A percentile compares a stretch with the other conserved stretches of the same genome.
These are phyloP conservation scores for Odontarrhena argentea DNA, from an alignment of 345 rosid species.

Conservation along the genomic window DNA sequence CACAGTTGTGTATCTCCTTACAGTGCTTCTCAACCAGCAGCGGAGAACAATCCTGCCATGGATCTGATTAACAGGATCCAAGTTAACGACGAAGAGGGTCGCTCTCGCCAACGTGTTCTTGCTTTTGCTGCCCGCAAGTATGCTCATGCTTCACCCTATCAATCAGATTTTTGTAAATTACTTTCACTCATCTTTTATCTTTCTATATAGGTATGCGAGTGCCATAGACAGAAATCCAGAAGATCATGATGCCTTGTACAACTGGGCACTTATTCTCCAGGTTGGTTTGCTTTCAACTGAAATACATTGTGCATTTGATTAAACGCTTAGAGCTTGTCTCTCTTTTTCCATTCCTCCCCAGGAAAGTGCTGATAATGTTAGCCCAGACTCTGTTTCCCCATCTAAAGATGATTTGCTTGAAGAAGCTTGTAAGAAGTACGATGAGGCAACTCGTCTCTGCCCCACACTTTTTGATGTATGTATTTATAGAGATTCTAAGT, in stretches of 20 bases:
- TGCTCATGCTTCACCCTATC: background rate
- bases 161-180: background rate
- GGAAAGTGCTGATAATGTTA: constrained; percentile 98
- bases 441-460: constrained; percentile 88
- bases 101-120: constrained; percentile 96
- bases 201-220: constrained; percentile 75
- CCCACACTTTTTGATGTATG: constrained; percentile 97
- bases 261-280: constrained; percentile 99
- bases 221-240: constrained; percentile 89
- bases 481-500: constrained; percentile 2
- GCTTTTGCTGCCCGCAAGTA: constrained; percentile 97
- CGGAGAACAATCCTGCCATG: constrained; percentile 79
- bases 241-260: constrained; percentile 94
- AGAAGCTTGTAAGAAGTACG: constrained; percentile 97
- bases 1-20: constrained; percentile 51
- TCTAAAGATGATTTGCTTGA: constrained; percentile 95
- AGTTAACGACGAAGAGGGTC: constrained; percentile 90
- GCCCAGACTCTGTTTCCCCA: constrained; percentile 86
- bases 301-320: background rate
- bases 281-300: constrained; percentile 45
- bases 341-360: constrained; percentile 42
- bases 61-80: constrained; percentile 83
- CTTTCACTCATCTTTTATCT: constrained; percentile 13
- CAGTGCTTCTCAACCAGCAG: constrained; percentile 60
- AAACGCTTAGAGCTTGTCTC: constrained; percentile 1